Evolutionary conservation across 495 filamentous ascomycete genomes (phyloP), one percentile per base, ranked within the genome.

Genomic region (Talaromyces proteolyticus): DNA sequence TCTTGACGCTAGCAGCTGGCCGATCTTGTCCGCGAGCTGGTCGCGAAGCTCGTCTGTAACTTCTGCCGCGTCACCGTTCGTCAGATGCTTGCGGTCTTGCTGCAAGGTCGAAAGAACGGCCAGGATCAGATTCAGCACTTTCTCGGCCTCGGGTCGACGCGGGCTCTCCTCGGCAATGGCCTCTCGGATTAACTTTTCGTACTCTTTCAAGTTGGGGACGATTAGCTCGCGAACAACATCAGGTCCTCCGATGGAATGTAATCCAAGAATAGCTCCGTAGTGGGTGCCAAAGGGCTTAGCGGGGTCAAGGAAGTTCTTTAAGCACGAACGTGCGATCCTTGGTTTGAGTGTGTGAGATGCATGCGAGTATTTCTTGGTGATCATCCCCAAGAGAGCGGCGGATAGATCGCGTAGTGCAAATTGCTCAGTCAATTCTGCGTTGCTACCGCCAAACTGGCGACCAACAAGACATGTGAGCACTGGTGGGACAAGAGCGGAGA

Each of bases 381-480:
- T 83, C 4, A 78, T 74, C 19, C 78, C 80, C 14, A 96, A 72
- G 1, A 98, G 76, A 1, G 86, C 84, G 10, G 88, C 89, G 2
- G 93, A 81, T 19, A 92, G 73, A 60, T 95, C 88, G 43, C 93
- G 86, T 10, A 98, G 85, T 7, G 80, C 73, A 55, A 89, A 95
- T 60, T 91, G 86, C 37, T 87, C 81, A 8, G 69, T 54, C 22
- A 79, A 59, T 16, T 74, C 70, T 17, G 61, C 54, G 20, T 61
- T 65, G 17, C 62, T 55, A 25, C 69, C 72, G 49, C 89, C 90
- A 4, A 96, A 79, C 51, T 89, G 87, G 51, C 89, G 87, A 18
- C 88, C 90, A 53, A 95, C 77, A 23, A 96, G 76, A 61, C 94
- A 97, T 11, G 93, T 98, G 39, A 97, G 76, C 25, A 95, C 85